Percentiles rank a stretch among this genome's conserved stretches.
These are phyloP conservation scores for Rhizoclosmatium globosum DNA, from an alignment of 192 early-diverging fungal genomes.

Conservation along the genomic window DNA sequence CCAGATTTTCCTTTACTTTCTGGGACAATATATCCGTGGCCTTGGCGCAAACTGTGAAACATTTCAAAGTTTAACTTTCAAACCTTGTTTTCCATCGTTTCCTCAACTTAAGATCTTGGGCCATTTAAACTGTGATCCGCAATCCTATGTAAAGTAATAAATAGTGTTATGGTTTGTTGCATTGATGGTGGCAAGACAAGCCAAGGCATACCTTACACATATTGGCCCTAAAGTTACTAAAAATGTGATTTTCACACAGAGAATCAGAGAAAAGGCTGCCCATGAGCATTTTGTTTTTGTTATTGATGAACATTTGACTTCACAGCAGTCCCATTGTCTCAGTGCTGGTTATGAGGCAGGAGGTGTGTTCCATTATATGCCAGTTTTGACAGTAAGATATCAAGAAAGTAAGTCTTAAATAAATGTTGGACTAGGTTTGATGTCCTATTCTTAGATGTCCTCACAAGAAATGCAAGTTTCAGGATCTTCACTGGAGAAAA, in stretches of 20 bases:
- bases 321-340: conserved; percentile 13
- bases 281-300: too few species aligned
- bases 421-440: too few species aligned
- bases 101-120: neutral
- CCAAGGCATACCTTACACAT: neutral
- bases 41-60: neutral
- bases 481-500: too few species aligned
- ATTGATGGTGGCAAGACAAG: too few species aligned
- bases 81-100: too few species aligned
- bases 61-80: too few species aligned
- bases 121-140: neutral
- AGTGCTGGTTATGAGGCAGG: neutral
- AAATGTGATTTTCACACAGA: conserved; percentile 59
- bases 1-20: neutral
- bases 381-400: neutral
- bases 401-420: neutral
- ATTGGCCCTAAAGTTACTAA: conserved; percentile 61
- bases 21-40: neutral
- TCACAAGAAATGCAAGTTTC: too few species aligned
- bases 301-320: conserved; percentile 41
- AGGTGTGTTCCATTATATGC: conserved; percentile 8
- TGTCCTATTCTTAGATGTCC: too few species aligned
- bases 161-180: too few species aligned
- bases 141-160: neutral
- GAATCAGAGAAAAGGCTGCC: too few species aligned